Percentiles rank a stretch among this genome's conserved stretches.
These are phyloP conservation scores for Penicillium concentricum DNA, from an alignment of 2,329 filamentous ascomycete species.

Conservation along the genomic window DNA sequence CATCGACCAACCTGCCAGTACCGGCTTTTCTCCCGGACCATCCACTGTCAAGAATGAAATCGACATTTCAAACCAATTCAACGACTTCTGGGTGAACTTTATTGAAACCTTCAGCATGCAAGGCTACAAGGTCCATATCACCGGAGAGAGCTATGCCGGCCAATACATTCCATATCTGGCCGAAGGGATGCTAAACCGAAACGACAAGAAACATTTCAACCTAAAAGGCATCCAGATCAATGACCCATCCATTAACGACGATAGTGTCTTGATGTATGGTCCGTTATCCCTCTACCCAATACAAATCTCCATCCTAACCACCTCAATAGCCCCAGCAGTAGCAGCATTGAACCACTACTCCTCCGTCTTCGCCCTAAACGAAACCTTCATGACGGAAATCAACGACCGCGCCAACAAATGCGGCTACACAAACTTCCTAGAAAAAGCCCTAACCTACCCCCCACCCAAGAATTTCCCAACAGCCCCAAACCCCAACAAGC, in stretches of 20 bases:
- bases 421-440: constrained; percentile 45
- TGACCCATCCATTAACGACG: constrained; percentile 63
- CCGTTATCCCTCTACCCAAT: constrained; percentile 1
- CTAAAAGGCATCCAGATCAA: constrained; percentile 69
- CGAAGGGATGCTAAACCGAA: constrained; percentile 67
- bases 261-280: constrained; percentile 52
- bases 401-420: constrained; percentile 43
- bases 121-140: constrained; percentile 68
- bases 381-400: constrained; percentile 40
- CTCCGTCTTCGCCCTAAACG: constrained; percentile 44
- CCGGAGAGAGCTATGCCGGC: constrained; percentile 71
- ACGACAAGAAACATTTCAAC: constrained; percentile 67
- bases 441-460: constrained; percentile 61
- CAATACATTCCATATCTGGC: constrained; percentile 70
- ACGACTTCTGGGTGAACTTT: constrained; percentile 76
- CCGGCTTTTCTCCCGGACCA: constrained; percentile 67
- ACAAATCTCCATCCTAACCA: neutral
- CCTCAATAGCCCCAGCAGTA: constrained; percentile 34
- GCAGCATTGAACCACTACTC: constrained; percentile 44
- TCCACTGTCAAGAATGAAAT: constrained; percentile 64
- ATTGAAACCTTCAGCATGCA: constrained; percentile 68
- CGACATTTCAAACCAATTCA: constrained; percentile 69
- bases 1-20: constrained; percentile 49
- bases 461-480: constrained; percentile 61
- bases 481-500: constrained; percentile 38